Base-by-base conservation (phyloP, 805 yeast species). In the Wickerhamiella siamensis region DNA sequence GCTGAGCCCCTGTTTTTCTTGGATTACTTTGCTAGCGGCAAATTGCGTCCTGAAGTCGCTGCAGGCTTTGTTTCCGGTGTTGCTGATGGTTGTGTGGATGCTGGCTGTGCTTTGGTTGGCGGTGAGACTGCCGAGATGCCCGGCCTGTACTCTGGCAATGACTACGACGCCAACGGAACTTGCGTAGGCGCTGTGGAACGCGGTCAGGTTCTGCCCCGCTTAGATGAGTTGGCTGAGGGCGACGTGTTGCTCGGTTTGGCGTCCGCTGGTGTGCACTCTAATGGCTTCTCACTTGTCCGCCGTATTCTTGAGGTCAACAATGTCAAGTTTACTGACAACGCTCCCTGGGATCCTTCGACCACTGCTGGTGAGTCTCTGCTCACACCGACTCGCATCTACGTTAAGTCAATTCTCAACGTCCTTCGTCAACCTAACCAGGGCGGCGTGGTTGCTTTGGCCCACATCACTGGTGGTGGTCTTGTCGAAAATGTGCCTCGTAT, bases 101-200 rank as follows among this genome's bases (percentile, higher is more conserved):
- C 97, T 27, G 95, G 95, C 9, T 88, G 98, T 71, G 98, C 99
- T 4, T 70, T 91, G 44, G 95, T 91, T 41, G 99, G 99, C 43
- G 99, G 99, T 51, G 99, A 91, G 65, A 91, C 99, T 31, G 81
- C 94, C 42, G 99, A 91, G 69, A 91, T 91, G 99, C 99, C 99
- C 21, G 98, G 98, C 50, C 83, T 91, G 82, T 91, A 91, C 57
- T 82, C 79, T 45, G 84, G 77, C 43, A 94, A 93, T 27, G 97
- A 91, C 64, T 91, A 91, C 59, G 99, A 91, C 63, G 87, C 95
- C 46, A 91, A 88, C 57, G 99, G 99, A 63, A 93, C 98, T 31
- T 93, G 96, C 41, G 87, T 91, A 35, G 99, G 99, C 56, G 98
- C 98, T 12, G 96, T 91, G 4, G 66, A 73, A 51, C 83, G 80